Percentiles rank a stretch among this genome's conserved stretches.
These are phyloP conservation scores for Helotiales sp. DNA, from an alignment of 2,329 filamentous ascomycete species.

Conservation along the genomic window DNA sequence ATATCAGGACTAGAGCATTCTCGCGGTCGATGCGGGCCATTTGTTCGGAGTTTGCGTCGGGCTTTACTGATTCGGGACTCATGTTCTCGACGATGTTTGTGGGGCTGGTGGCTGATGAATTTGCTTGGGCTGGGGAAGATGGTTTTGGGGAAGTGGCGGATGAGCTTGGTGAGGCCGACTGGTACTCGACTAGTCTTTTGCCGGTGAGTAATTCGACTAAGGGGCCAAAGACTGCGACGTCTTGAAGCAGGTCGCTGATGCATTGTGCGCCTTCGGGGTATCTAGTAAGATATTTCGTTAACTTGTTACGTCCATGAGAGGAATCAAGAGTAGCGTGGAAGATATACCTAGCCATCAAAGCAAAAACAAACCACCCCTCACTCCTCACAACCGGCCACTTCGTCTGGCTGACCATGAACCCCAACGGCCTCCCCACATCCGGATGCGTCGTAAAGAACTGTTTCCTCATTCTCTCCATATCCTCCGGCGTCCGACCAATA, in stretches of 20 bases:
- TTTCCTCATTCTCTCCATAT: conserved; percentile 37
- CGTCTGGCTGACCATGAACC: conserved; percentile 54
- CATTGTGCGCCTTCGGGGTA: conserved; percentile 49
- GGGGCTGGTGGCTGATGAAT: background rate
- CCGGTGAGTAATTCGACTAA: conserved; percentile 53
- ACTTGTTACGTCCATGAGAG: no score
- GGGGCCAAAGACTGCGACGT: conserved; percentile 43
- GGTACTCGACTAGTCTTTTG: conserved; percentile 32
- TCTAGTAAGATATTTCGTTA: no score
- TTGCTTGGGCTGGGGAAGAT: background rate
- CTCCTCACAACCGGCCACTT: conserved; percentile 61
- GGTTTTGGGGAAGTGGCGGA: background rate
- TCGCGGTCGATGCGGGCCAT: conserved; percentile 57
- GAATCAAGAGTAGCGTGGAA: no score
- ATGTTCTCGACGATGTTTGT: conserved; percentile 11
- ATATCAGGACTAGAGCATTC: conserved; percentile 60
- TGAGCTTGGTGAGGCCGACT: background rate
- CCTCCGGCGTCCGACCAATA: conserved; percentile 26
- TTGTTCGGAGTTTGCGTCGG: conserved; percentile 36
- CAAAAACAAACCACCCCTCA: conserved; percentile 63
- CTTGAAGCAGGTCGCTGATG: conserved; percentile 44
- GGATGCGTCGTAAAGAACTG: conserved; percentile 35
- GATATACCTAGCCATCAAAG: conserved; percentile 55
- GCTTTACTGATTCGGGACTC: conserved; percentile 20
- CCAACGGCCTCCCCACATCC: conserved; percentile 40